These are phyloP conservation scores for Jacaranda copaia DNA, from an alignment of 257 asterid species.

Conservation along the genomic window DNA sequence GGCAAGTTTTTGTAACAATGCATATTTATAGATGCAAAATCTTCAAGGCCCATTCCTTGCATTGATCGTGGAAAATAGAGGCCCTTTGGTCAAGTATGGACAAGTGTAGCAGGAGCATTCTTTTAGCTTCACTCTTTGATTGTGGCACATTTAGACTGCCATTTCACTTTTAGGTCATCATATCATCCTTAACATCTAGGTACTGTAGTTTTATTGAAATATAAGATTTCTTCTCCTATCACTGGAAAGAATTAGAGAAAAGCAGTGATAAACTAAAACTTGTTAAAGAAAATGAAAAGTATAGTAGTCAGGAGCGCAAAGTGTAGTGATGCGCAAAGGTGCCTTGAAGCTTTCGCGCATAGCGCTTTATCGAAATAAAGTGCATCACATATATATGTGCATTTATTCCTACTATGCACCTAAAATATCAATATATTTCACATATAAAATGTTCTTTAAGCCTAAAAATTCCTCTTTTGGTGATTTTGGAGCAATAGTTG, in stretches of 20 bases:
- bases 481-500: no score
- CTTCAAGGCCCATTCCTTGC: not conserved
- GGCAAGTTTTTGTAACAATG: no score
- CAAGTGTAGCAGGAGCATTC: not conserved
- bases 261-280: not conserved
- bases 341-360: no score
- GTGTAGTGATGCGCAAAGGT: no score
- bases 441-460: no score
- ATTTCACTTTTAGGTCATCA: not conserved
- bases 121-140: not conserved
- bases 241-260: not conserved
- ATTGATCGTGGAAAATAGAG: not conserved
- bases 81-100: not conserved
- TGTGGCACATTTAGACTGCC: not conserved
- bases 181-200: not conserved
- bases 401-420: no score
- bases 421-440: no score
- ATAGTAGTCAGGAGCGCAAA: no score
- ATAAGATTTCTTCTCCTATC: slow-evolving; percentile 1
- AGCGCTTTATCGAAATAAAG: no score
- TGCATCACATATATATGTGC: no score
- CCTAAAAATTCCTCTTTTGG: no score
- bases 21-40: not conserved
- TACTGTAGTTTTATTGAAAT: not conserved
- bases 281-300: not conserved